phyloP scores from a whole-genome alignment of 257 asterid genomes.

The Lycium barbarum region DNA sequence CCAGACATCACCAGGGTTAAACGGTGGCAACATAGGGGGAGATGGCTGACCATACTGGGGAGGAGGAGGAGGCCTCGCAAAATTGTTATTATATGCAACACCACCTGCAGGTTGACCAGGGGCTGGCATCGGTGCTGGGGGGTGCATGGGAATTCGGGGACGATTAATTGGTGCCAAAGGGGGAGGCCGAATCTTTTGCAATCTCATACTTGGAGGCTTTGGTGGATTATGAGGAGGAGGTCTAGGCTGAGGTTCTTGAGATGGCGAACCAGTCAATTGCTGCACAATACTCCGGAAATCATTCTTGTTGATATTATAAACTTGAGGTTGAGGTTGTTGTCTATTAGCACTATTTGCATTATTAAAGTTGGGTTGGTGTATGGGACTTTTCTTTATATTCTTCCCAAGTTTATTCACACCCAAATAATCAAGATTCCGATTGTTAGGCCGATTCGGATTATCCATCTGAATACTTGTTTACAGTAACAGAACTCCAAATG shows the following conservation, averaged over 20 bases:
- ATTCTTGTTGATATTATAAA: slow-evolving; percentile 86
- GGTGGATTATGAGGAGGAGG: slow-evolving; percentile 76
- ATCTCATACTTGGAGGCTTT: slow-evolving; percentile 69
- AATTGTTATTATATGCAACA: slow-evolving; percentile 55
- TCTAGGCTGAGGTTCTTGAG: slow-evolving; percentile 59
- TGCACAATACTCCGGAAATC: slow-evolving; percentile 89
- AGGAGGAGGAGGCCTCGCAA: slow-evolving; percentile 60
- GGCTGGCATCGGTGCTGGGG: slow-evolving; percentile 45
- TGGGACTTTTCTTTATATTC: slow-evolving; percentile 83
- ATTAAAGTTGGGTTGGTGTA: slow-evolving; percentile 79
- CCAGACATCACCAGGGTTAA: slow-evolving; percentile 71
- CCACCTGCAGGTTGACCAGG: slow-evolving; percentile 46
- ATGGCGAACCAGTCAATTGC: slow-evolving; percentile 87
- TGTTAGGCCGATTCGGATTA: slow-evolving; percentile 59
- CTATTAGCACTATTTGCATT: slow-evolving; percentile 36
- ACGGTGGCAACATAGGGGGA: slow-evolving; percentile 52
- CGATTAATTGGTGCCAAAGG: slow-evolving; percentile 76
- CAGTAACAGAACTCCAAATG: slow-evolving; percentile 13
- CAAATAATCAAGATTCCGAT: slow-evolving; percentile 63
- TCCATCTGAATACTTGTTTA: slow-evolving; percentile 50
- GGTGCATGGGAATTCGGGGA: slow-evolving; percentile 64
- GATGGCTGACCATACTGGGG: slow-evolving; percentile 68
- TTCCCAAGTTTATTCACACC: slow-evolving; percentile 87
- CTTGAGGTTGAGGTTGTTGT: slow-evolving; percentile 91
- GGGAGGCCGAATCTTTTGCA: slow-evolving; percentile 85